Evolutionary conservation across 106 monocot species (phyloP).

Genomic region (Allium cepa): DNA sequence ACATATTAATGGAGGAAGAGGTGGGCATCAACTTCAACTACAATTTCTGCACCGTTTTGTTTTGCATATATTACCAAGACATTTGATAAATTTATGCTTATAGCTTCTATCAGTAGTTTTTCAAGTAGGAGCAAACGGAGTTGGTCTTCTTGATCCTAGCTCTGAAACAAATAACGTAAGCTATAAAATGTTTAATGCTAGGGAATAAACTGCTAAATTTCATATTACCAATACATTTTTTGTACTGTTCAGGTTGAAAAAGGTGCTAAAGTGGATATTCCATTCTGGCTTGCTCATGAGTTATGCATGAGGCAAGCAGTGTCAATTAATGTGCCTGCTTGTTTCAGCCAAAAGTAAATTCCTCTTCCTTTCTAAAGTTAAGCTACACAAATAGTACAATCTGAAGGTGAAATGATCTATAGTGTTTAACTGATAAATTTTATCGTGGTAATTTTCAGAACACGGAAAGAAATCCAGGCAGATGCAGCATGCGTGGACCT

Average conservation of each 20-base stretch:
- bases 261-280: conserved; percentile 83
- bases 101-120: conserved; percentile 63
- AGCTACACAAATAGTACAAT: not conserved
- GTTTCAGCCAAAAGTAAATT: conserved; percentile 67
- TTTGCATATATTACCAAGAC: not conserved
- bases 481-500: conserved; percentile 91
- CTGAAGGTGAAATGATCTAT: not conserved
- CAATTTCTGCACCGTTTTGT: not conserved
- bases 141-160: conserved; percentile 80
- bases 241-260: conserved; percentile 48
- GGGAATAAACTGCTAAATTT: not conserved
- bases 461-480: conserved; percentile 80
- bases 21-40: conserved; percentile 12
- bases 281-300: conserved; percentile 89
- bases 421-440: not conserved
- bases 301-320: conserved; percentile 65
- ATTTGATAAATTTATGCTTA: conserved; percentile 7
- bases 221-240: conserved; percentile 5
- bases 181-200: not conserved
- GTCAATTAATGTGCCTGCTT: conserved; percentile 57
- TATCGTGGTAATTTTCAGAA: conserved; percentile 8
- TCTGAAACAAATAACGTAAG: conserved; percentile 73
- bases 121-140: conserved; percentile 69
- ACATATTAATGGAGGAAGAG: conserved; percentile 83
- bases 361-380: not conserved